Evolutionary conservation across 2,329 filamentous ascomycete genomes (phyloP).

Genomic region (Lasiodiplodia citricola): DNA sequence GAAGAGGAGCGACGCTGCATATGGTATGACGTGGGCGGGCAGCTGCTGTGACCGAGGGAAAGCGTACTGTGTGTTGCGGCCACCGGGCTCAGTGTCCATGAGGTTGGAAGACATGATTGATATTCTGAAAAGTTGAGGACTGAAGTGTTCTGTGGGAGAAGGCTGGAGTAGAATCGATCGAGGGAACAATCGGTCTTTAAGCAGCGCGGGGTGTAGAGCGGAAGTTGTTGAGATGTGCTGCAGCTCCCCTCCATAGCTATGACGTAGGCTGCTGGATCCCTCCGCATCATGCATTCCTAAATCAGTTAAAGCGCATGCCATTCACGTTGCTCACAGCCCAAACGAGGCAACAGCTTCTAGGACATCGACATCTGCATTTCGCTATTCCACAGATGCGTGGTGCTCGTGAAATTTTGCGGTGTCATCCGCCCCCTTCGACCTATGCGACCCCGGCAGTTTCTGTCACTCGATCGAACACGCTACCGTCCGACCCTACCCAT

Average conservation of each 20-base stretch:
- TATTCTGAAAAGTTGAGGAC: background rate
- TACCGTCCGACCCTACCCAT: constrained; percentile 52
- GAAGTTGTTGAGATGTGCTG: constrained; percentile 18
- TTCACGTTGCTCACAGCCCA: background rate
- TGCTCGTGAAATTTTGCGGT: constrained; percentile 29
- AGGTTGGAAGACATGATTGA: constrained; percentile 57
- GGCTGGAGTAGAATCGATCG: too few species aligned
- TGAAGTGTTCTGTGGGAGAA: background rate
- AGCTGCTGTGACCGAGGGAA: background rate
- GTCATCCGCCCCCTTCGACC: constrained; percentile 49
- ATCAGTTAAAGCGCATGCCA: background rate
- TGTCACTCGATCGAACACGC: constrained; percentile 57
- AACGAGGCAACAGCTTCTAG: background rate
- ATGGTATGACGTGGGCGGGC: background rate
- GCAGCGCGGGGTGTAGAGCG: background rate
- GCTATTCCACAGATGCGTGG: constrained; percentile 28
- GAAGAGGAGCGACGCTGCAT: background rate
- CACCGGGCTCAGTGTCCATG: constrained; percentile 65
- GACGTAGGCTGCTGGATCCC: constrained; percentile 3
- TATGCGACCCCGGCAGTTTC: constrained; percentile 55
- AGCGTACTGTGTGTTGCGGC: constrained; percentile 63
- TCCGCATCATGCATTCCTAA: constrained; percentile 16
- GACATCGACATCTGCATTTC: constrained; percentile 27
- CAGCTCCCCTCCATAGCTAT: constrained; percentile 21
- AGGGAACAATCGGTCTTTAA: background rate